Conservation (phyloP, 2,329 filamentous ascomycete genomes). For the Ploettnerulaceae sp. region DNA sequence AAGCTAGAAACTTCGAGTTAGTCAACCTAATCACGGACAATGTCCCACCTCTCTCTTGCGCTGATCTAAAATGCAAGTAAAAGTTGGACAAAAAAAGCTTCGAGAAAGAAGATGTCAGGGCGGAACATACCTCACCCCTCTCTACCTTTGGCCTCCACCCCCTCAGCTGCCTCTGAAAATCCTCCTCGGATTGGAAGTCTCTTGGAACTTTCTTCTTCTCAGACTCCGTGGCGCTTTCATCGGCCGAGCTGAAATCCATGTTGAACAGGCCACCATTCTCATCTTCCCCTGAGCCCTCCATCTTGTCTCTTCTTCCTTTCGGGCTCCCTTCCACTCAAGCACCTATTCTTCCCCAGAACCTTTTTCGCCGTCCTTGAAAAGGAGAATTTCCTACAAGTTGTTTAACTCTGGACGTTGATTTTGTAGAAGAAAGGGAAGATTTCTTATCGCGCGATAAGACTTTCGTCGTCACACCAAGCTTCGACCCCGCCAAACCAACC, state of each 20-base stretch:
- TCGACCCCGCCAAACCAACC: not conserved
- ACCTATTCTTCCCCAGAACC: not conserved
- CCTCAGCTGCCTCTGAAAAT: conserved; percentile 25
- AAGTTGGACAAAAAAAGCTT: not conserved
- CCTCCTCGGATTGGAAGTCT: conserved; percentile 32
- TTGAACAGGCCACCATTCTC: conserved; percentile 38
- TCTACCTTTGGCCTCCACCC: conserved; percentile 31
- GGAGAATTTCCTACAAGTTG: not conserved
- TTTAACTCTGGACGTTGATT: too few species aligned
- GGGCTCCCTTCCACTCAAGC: not conserved
- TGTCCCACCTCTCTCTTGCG: too few species aligned
- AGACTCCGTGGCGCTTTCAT: conserved; percentile 23
- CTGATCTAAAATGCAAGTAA: not conserved
- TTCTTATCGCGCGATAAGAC: conserved; percentile 9
- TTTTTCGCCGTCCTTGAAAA: not conserved
- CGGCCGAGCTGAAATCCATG: conserved; percentile 41
- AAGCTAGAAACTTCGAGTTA: conserved; percentile 22
- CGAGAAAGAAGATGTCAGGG: not conserved
- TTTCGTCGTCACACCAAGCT: not conserved
- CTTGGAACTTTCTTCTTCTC: conserved; percentile 27
- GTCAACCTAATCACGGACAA: not conserved
- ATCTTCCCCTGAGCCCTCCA: conserved; percentile 30
- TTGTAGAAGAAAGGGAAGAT: not conserved
- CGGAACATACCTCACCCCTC: conserved; percentile 26
- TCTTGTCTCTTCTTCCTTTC: not conserved